Conservation (phyloP, 805 yeast genomes). For the Sugiyamaella lignohabitans region DNA sequence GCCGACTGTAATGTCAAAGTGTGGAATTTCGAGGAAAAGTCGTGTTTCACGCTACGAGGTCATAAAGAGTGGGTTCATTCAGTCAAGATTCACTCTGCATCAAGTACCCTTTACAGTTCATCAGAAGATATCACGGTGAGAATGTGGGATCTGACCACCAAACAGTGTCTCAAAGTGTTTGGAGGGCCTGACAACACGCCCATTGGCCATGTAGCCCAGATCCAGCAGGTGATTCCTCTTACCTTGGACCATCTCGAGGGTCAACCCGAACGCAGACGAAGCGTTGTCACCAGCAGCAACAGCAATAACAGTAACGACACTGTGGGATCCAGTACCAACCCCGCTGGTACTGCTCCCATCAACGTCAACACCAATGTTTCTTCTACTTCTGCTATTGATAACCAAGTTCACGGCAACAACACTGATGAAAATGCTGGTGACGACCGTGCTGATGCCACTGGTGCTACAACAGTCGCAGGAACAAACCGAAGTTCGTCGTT, state of each 20-base stretch:
- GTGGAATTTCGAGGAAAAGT: slow-evolving; percentile 92
- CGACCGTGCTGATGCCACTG: background rate
- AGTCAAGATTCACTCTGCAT: slow-evolving; percentile 76
- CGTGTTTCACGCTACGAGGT: slow-evolving; percentile 88
- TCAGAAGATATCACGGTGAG: slow-evolving; percentile 88
- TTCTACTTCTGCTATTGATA: background rate
- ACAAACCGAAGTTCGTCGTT: no score
- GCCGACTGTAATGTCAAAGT: slow-evolving; percentile 90
- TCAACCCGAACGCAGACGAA: no score
- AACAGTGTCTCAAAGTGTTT: slow-evolving; percentile 71
- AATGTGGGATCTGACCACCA: slow-evolving; percentile 87
- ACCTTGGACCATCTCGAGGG: slow-evolving; percentile 60
- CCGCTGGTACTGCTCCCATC: slow-evolving; percentile 25
- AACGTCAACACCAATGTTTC: slow-evolving; percentile 15
- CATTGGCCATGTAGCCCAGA: slow-evolving; percentile 85
- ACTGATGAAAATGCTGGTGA: background rate
- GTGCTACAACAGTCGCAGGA: background rate
- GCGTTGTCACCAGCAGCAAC: slow-evolving; percentile 12
- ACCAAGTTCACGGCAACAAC: slow-evolving; percentile 5
- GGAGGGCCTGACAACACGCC: slow-evolving; percentile 51
- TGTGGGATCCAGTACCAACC: background rate
- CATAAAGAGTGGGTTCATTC: slow-evolving; percentile 89
- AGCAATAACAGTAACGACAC: slow-evolving; percentile 3
- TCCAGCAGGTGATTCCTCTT: slow-evolving; percentile 85
- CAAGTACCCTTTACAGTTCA: slow-evolving; percentile 76